Evolutionary conservation across 768 basidiomycete species (phyloP), one percentile per base, ranked within the genome.

Genomic region (Russula vinacea): DNA sequence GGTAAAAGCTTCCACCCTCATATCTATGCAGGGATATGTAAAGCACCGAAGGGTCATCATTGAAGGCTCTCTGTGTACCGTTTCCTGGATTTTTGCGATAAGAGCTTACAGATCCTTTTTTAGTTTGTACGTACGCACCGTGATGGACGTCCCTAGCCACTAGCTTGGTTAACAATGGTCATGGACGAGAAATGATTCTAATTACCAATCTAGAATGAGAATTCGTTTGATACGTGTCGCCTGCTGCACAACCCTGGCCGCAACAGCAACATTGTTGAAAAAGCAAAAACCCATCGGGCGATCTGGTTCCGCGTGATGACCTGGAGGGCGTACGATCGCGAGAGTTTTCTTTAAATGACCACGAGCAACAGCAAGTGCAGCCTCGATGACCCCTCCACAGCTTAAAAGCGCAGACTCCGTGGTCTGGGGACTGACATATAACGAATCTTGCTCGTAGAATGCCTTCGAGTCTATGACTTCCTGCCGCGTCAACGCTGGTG

Each of bases 251-350:
- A 94, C 90, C 70, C 85, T 84, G 22, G 92, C 84, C 1, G 95
- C 95, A 17, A 99, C 90, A 0, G 97, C 89, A 39, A 96, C 94
- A 72, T 99, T 99, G 75, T 99, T 99, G 78, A 94, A 97, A 79
- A 99, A 97, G 76, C 97, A 98, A 74, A 99, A 99, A 1, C 97
- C 97, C 95, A 98, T 98, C 67, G 93, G 91, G 72, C 95, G 90
- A 68, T 97, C 92, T 5, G 97, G 97, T 73, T 99, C 97, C 7
- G 97, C 95, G 71, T 99, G 97, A 73, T 99, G 97, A 0, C 97
- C 97, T 0, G 97, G 97, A 14, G 97, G 97, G 58, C 97, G 84
- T 40, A 98, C 95, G 66, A 98, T 92, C 2, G 97, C 97, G 73
- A 99, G 89, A 0, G 90, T 81, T 74, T 95, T 98, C 70, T 88